These are phyloP conservation scores for Berberis thunbergii DNA, from an alignment of 164 flowering plant species.

Conservation along the genomic window DNA sequence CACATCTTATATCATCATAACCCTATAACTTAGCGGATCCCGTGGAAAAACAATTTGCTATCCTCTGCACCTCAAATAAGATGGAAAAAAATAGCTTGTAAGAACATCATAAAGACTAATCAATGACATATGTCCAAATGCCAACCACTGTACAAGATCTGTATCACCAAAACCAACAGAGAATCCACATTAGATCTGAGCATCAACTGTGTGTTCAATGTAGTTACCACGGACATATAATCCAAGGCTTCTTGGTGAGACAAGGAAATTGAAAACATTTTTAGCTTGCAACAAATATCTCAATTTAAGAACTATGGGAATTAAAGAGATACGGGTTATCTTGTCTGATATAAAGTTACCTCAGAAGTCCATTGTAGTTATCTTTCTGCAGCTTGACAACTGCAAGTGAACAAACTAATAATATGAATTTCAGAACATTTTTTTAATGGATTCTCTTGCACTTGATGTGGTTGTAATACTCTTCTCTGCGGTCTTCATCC, in stretches of 20 bases:
- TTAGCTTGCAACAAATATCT: constrained; percentile 23
- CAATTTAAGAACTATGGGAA: constrained; percentile 7
- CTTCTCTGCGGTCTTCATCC: constrained; percentile 21
- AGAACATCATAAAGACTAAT: constrained; percentile 16
- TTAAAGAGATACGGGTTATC: constrained; percentile 11
- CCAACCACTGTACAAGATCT: constrained; percentile 31
- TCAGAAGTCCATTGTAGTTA: constrained; percentile 16
- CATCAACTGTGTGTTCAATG: constrained; percentile 10
- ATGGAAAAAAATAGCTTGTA: constrained; percentile 19
- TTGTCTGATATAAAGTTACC: constrained; percentile 42
- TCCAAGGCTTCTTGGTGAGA: constrained; percentile 7
- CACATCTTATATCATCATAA: constrained; percentile 18
- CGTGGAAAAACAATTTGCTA: constrained; percentile 28
- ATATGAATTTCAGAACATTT: constrained; percentile 2
- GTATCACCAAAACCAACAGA: constrained; percentile 45
- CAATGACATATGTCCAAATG: constrained; percentile 21
- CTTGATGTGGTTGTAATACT: constrained; percentile 24
- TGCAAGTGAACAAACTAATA: background rate
- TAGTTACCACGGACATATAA: constrained; percentile 4
- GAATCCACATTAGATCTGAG: constrained; percentile 23
- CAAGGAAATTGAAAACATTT: constrained; percentile 5
- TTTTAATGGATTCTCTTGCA: constrained; percentile 32
- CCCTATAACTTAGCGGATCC: constrained; percentile 16
- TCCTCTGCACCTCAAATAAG: constrained; percentile 30
- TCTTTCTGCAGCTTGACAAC: constrained; percentile 5